Evolutionary conservation across 2,329 filamentous ascomycete genomes (phyloP).

Genomic region (Colletotrichum gigasporum): DNA sequence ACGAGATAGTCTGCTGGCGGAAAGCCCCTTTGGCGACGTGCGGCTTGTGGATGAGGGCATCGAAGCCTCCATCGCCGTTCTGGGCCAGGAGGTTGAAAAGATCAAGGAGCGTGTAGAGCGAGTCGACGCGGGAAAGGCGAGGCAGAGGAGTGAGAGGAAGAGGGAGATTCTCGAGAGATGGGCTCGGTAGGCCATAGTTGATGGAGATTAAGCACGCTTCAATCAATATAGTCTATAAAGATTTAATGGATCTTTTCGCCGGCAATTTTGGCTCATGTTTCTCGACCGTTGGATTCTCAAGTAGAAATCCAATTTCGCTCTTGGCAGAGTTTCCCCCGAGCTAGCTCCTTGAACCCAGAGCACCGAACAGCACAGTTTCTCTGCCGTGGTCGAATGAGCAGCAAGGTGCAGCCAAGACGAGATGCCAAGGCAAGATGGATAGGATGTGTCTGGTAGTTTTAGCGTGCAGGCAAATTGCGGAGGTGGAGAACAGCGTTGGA

Average conservation of each 20-base stretch:
- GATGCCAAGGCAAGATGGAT: not conserved
- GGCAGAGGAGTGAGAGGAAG: conserved; percentile 54
- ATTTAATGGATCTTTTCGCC: not conserved
- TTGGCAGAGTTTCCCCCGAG: no score
- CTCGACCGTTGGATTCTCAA: no score
- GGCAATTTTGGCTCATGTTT: no score
- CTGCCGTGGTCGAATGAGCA: no score
- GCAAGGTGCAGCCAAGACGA: no score
- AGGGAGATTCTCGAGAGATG: conserved; percentile 59
- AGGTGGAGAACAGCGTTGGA: not conserved
- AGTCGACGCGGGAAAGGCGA: conserved; percentile 47
- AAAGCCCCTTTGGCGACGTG: conserved; percentile 57
- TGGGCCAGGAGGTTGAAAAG: conserved; percentile 55
- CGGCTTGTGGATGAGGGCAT: conserved; percentile 63
- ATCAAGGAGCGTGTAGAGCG: conserved; percentile 48
- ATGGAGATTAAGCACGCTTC: no score
- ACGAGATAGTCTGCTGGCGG: conserved; percentile 61
- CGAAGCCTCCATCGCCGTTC: conserved; percentile 57
- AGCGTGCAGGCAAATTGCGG: not conserved
- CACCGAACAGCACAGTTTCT: no score
- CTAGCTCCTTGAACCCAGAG: no score
- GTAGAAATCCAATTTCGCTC: not conserved
- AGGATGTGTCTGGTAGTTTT: not conserved
- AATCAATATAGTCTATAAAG: no score
- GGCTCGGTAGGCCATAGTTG: conserved; percentile 34